Conservation (phyloP, 2,329 filamentous ascomycete species). For the Aspergillus novoparasiticus region DNA sequence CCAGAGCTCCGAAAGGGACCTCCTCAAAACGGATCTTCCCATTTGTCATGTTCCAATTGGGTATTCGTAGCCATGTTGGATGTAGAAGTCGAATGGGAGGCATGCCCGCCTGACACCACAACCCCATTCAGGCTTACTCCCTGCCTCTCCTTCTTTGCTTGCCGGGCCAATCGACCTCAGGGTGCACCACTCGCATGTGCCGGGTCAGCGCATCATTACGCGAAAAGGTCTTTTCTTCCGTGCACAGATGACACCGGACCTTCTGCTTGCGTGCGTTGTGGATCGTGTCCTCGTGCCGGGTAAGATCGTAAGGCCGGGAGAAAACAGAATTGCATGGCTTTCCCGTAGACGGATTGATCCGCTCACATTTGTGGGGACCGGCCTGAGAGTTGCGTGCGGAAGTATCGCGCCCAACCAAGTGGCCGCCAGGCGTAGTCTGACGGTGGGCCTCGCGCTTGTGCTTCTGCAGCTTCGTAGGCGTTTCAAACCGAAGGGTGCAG, state of each 20-base stretch:
- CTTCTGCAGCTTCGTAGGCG: constrained; percentile 82
- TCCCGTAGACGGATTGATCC: constrained; percentile 90
- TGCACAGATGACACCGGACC: constrained; percentile 88
- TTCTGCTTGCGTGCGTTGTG: constrained; percentile 95
- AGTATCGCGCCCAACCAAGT: constrained; percentile 42
- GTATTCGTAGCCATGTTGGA: background rate
- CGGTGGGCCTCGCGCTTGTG: constrained; percentile 95
- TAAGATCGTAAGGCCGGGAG: constrained; percentile 93
- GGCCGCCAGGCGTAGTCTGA: constrained; percentile 62
- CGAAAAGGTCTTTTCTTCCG: constrained; percentile 96
- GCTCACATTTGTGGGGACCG: constrained; percentile 88
- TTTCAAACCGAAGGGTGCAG: constrained; percentile 85
- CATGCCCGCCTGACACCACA: constrained; percentile 3
- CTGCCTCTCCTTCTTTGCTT: constrained; percentile 53
- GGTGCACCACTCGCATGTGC: constrained; percentile 93
- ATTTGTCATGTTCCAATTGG: constrained; percentile 13
- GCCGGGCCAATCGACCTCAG: constrained; percentile 80
- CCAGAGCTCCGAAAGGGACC: background rate
- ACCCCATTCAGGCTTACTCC: constrained; percentile 27
- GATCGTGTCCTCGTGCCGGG: constrained; percentile 94
- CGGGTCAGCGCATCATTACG: constrained; percentile 91
- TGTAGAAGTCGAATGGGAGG: constrained; percentile 6
- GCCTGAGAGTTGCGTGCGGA: constrained; percentile 79
- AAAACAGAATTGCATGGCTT: constrained; percentile 95
- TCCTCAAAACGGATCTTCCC: constrained; percentile 5